These are phyloP conservation scores for Camelina neglecta DNA, from an alignment of 345 rosid species.

Conservation along the genomic window DNA sequence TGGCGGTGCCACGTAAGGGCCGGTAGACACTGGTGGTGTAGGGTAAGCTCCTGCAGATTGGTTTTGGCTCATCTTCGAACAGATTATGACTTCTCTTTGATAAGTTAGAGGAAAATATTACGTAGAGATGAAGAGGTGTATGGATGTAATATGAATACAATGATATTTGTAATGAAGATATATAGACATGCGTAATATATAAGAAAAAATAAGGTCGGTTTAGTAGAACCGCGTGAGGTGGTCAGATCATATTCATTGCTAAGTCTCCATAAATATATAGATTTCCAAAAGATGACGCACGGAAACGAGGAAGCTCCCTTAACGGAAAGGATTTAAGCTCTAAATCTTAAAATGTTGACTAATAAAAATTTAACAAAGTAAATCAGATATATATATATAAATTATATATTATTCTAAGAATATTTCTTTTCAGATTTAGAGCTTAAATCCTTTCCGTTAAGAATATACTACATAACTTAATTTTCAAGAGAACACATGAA, in stretches of 20 bases:
- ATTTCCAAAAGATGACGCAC: background rate
- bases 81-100: background rate
- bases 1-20: constrained; percentile 40
- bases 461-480: too few relatives aligned
- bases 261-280: background rate
- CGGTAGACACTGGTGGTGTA: constrained; percentile 35
- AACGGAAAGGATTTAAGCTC: too few relatives aligned
- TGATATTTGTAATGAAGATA: constrained; percentile 3
- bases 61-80: constrained; percentile 37
- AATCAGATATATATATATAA: too few relatives aligned
- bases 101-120: background rate
- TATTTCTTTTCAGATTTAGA: too few relatives aligned
- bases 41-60: constrained; percentile 35
- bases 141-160: background rate
- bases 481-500: too few relatives aligned
- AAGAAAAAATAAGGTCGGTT: constrained; percentile 35
- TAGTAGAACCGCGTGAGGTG: constrained; percentile 33
- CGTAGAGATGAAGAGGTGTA: background rate
- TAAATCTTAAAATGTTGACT: too few relatives aligned
- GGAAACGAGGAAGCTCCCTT: constrained; percentile 10
- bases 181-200: background rate
- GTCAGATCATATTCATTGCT: constrained; percentile 3
- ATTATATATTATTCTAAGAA: too few relatives aligned
- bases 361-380: too few relatives aligned
- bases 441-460: too few relatives aligned